Percentiles rank a stretch among this genome's conserved stretches.
Evolutionary conservation across 345 rosid genomes (phyloP).

Genomic region (thale cress (Arabidopsis thaliana)): TAIR10.1 NC_003075.7:9303001-9303500

Average conservation of each 20-base stretch:
- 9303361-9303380: not conserved
- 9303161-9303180: not conserved
- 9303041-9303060: conserved; percentile 83
- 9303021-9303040: conserved; percentile 61
- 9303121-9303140: conserved; percentile 53
- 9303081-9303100: conserved; percentile 72
- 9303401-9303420: conserved; percentile 13
- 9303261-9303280: conserved; percentile 59
- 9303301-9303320: conserved; percentile 72
- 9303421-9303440: conserved; percentile 52
- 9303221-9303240: not conserved
- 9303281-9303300: conserved; percentile 73
- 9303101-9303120: conserved; percentile 97
- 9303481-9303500: conserved; percentile 68
- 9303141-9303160: not conserved
- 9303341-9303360: conserved; percentile 81
- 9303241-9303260: conserved; percentile 17
- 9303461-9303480: conserved; percentile 71
- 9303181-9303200: not conserved
- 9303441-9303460: conserved; percentile 87
- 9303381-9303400: conserved; percentile 11
- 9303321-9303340: conserved; percentile 80
- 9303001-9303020: conserved; percentile 60
- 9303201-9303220: not conserved
- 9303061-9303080: conserved; percentile 71